Base-by-base conservation (phyloP, 495 filamentous ascomycete genomes). In the Hypoxylon cercidicola region DNA sequence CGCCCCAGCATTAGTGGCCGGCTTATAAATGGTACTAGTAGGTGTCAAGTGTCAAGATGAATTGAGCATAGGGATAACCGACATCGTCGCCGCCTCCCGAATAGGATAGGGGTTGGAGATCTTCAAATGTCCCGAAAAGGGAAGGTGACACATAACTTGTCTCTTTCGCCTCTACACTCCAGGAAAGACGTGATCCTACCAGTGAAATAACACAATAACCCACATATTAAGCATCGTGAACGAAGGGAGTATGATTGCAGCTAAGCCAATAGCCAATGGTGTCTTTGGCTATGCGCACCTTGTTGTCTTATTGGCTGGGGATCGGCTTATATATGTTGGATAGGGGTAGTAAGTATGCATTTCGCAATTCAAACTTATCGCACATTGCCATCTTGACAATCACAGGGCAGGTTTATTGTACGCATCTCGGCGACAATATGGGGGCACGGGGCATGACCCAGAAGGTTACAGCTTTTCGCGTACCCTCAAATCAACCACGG, bases 121-220 rank as follows among this genome's bases (percentile, higher is more conserved):
- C 43, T 44, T 3, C n/a, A 6, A 16, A 32, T 19, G 21, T 48
- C 58, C 50, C 13, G 7, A 51, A 63, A 10, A 39, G 52, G 52
- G 52, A 56, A 63, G 60, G 60, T 56, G 28, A 34, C 19, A 63
- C 2, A 4, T 12, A 10, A 20, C 30, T 16, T 9, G 25, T 44
- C 39, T 9, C 32, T 37, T 55, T 56, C 34, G 39, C 20, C 51
- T 63, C 60, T 56, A 35, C 37, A 56, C 51, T 51, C 45, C 60
- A 37, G 45, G 48, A 48, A 43, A 56, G 28, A 44, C 45, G 18
- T 12, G 37, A 63, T 63, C 56, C 35, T 10, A 39, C 23, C 15
- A 41, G 35, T n/a, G 28, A 44, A 35, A 20, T 44, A 11, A 11
- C 18, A 44, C 19, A 21, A 44, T 40, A 40, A 3, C 37, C 1